Conservation (phyloP, 805 yeast species). For the Saturnispora halmiae region DNA sequence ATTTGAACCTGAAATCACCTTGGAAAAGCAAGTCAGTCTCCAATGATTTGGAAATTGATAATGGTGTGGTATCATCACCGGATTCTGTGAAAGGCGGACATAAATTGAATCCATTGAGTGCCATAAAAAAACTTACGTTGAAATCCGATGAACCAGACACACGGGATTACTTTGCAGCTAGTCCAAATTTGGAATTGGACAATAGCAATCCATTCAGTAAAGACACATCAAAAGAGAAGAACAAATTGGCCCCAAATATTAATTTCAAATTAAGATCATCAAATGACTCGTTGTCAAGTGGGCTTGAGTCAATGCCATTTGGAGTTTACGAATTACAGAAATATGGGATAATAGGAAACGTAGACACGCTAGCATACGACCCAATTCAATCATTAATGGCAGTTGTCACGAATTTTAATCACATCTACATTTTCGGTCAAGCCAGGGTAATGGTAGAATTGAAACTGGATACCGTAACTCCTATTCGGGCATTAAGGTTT, state of each 20-base stretch:
- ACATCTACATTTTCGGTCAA: conserved; percentile 76
- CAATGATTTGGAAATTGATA: not conserved
- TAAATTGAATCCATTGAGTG: conserved; percentile 11
- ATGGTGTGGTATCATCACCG: too few relatives aligned
- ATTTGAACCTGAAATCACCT: conserved; percentile 8
- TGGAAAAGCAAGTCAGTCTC: conserved; percentile 2
- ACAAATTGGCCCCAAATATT: conserved; percentile 7
- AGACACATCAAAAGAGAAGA: not conserved
- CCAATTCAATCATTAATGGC: conserved; percentile 85
- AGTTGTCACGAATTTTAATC: conserved; percentile 60
- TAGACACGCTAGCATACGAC: conserved; percentile 67
- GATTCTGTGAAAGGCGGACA: not conserved
- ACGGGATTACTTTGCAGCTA: conserved; percentile 14
- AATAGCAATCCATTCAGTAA: conserved; percentile 1
- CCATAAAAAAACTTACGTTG: conserved; percentile 11
- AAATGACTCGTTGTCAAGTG: conserved; percentile 23
- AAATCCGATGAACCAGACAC: conserved; percentile 13
- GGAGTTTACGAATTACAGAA: conserved; percentile 26
- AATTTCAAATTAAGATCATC: conserved; percentile 13
- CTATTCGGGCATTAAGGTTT: conserved; percentile 51
- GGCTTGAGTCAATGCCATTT: conserved; percentile 24
- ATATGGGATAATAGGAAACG: conserved; percentile 58
- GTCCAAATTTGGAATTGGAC: conserved; percentile 15
- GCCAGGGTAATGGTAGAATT: conserved; percentile 66
- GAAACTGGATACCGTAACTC: conserved; percentile 39